Conservation (phyloP, 164 flowering plant genomes). For the Macadamia tetraphylla region DNA sequence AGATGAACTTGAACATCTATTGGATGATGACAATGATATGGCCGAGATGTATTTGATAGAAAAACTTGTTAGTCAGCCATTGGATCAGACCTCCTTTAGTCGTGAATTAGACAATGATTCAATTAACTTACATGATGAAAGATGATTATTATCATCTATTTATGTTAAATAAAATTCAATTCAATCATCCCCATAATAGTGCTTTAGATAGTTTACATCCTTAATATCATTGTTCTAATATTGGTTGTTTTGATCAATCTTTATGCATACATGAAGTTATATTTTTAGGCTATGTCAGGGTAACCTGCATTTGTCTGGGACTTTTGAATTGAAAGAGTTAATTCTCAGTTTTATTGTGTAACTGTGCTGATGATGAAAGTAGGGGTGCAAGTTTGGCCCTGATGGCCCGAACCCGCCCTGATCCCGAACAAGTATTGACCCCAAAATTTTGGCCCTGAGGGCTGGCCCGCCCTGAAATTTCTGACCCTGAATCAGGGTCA, state of each 20-base stretch:
- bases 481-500: no score
- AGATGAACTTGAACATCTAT: conserved; percentile 48
- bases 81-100: conserved; percentile 13
- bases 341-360: no score
- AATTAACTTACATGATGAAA: conserved; percentile 19
- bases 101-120: conserved; percentile 20
- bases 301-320: background rate
- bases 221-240: background rate
- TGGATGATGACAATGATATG: conserved; percentile 56
- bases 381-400: no score
- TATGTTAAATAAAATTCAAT: background rate
- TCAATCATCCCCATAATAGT: background rate
- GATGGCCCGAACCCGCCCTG: no score
- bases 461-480: no score
- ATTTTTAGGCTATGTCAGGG: background rate
- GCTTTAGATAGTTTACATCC: background rate
- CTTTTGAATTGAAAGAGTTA: no score
- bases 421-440: no score
- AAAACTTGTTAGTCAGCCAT: conserved; percentile 28
- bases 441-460: no score
- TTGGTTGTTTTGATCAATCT: background rate
- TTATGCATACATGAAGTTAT: background rate
- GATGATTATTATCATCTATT: conserved; percentile 12
- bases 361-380: no score
- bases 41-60: conserved; percentile 57